A percentile compares a stretch with the other conserved stretches of the same genome.
Conservation (phyloP, 2,329 filamentous ascomycete species). For the Triangularia setosa region DNA sequence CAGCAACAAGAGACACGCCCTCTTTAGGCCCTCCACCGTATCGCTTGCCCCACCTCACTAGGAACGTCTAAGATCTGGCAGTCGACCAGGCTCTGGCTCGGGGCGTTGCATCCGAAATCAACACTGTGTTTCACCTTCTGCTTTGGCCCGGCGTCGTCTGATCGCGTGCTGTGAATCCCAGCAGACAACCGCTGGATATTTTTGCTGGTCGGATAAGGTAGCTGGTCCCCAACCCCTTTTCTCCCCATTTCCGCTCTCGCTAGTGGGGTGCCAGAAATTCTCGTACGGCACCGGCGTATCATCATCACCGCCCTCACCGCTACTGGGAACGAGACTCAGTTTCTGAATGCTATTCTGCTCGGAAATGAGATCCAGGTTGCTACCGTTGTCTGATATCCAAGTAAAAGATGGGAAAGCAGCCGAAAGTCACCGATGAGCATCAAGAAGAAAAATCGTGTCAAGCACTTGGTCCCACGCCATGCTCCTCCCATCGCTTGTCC, state of each 20-base stretch:
- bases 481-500: neutral
- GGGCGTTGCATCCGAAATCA: constrained; percentile 6
- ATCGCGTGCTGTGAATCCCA: neutral
- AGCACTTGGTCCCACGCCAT: neutral
- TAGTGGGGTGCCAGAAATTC: no score
- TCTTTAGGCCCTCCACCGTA: neutral
- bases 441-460: no score
- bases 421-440: no score
- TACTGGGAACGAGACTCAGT: no score
- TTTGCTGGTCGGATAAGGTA: neutral
- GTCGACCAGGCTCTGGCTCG: constrained; percentile 7
- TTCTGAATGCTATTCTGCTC: no score
- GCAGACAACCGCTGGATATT: neutral
- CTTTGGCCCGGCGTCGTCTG: constrained; percentile 2
- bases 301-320: no score
- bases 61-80: constrained; percentile 28
- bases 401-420: no score
- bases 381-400: no score
- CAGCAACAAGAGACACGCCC: neutral
- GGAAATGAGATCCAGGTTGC: no score
- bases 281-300: no score
- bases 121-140: constrained; percentile 11
- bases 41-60: neutral
- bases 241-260: neutral
- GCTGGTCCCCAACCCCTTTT: no score